phyloP scores from a whole-genome alignment of 306 rosid species.

The Mucuna pruriens region DNA sequence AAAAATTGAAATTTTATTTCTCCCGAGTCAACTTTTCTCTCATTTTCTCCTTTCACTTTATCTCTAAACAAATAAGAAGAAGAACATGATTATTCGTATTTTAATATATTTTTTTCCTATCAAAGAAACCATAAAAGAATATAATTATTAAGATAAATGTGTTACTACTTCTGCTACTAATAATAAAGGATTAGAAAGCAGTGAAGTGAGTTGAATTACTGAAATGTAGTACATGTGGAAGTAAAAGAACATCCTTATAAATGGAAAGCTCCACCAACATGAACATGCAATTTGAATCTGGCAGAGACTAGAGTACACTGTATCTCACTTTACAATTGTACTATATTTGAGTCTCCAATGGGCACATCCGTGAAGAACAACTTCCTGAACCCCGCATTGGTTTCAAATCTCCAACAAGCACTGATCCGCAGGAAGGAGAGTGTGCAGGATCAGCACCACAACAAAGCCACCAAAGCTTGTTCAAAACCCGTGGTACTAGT shows the following conservation, averaged over 20 bases:
- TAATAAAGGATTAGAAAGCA: neutral
- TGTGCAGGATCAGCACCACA: constrained; percentile 34
- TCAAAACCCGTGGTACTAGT: constrained; percentile 51
- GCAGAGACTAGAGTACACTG: neutral
- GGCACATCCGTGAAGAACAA: constrained; percentile 54
- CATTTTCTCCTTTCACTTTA: too few species aligned
- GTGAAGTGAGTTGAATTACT: neutral
- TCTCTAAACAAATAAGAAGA: too few species aligned
- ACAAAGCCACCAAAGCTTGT: constrained; percentile 16
- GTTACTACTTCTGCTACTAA: neutral
- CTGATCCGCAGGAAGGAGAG: constrained; percentile 40
- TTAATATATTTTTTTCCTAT: neutral
- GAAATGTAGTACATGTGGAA: neutral
- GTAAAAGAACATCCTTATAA: neutral
- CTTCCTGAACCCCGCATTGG: constrained; percentile 54
- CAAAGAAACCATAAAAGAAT: neutral
- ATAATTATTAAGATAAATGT: neutral
- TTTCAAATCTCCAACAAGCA: constrained; percentile 60
- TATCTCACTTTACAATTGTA: neutral
- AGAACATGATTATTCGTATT: neutral
- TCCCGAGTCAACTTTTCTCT: too few species aligned
- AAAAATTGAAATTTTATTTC: too few species aligned
- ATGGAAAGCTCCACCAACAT: neutral
- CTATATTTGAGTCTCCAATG: constrained; percentile 36
- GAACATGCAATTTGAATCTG: neutral